A percentile compares a stretch with the other conserved stretches of the same genome.
These are phyloP conservation scores for Floccularia luteovirens DNA, from an alignment of 768 basidiomycete species.

Conservation along the genomic window DNA sequence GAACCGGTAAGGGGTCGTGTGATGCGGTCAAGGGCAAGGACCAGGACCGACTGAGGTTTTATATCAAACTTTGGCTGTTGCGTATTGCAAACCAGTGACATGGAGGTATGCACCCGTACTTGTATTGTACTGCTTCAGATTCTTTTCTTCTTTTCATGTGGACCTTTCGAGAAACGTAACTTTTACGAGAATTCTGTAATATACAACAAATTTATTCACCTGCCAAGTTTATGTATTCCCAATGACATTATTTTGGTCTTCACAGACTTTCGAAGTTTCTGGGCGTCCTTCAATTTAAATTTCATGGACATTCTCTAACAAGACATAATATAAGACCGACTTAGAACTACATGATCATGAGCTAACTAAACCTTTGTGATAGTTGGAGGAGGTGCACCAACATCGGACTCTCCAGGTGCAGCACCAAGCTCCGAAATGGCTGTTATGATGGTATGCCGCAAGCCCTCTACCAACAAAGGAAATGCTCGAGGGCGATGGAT, in stretches of 20 bases:
- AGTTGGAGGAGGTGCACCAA: too few species aligned
- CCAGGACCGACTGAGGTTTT: constrained; percentile 17
- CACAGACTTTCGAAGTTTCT: too few species aligned
- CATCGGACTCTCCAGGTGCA: too few species aligned
- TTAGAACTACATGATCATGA: too few species aligned
- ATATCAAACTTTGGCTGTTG: neutral
- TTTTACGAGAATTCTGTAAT: neutral
- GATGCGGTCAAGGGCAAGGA: constrained; percentile 20
- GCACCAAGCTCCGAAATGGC: too few species aligned
- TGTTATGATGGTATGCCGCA: too few species aligned
- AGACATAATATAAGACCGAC: too few species aligned
- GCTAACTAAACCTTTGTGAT: too few species aligned
- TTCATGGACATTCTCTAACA: too few species aligned
- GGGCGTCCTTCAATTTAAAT: too few species aligned
- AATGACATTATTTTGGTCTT: too few species aligned
- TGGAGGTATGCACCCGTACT: neutral
- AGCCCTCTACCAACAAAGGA: too few species aligned
- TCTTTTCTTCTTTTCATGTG: neutral
- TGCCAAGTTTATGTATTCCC: neutral
- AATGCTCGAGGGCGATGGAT: neutral
- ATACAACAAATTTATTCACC: neutral
- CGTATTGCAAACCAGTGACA: neutral
- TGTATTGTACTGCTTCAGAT: neutral
- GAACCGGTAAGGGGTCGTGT: constrained; percentile 10
- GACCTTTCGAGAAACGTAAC: neutral